Base-by-base conservation (phyloP, 2,329 filamentous ascomycete species). In the Phyllosticta citrichinensis region DNA sequence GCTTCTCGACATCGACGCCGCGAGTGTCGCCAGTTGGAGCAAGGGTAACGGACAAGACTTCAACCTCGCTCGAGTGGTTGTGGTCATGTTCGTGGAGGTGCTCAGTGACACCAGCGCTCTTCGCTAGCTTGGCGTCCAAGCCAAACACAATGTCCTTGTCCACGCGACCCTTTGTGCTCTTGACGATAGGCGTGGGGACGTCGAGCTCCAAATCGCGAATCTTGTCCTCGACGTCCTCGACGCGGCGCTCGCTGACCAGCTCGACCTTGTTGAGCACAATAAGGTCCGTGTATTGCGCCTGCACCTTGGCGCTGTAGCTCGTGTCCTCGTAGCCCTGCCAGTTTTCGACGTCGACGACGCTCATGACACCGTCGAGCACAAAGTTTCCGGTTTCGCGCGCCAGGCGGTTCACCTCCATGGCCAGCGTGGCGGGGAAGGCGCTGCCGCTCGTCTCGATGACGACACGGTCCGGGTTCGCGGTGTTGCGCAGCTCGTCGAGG, bases 191-290 rank as follows among this genome's bases (percentile, higher is more conserved):
- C 25, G 86, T 81, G 51, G 77, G 77, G 9, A 84, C 83, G 64
- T 94, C 87, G 3, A 94, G 81, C 66, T 94, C 90, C 64, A 96
- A 74, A 70, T 93, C 91, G 0, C 89, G 87, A 6, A 96, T 79
- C 12, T 87, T 80, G 70, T 96, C 91, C 57, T 93, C 74, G 63
- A 87, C 89, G 52, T 88, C 80, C 68, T 96, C 91, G 62, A 93
- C 86, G 57, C 85, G 79, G 63, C 86, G 77, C 77, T 96, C 91
- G 57, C 82, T 81, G 10, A 87, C 87, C 5, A 74, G 69, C 75
- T 97, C 92, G 89, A 91, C 96, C 77, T 97, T 97, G 73, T 96
- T 97, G 68, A 96, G 87, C 17, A 97, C 85, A 63, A 97, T 87
- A 64, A 97, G 72, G 74, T 97, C 92, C 11, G 92, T 97, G 73